phyloP scores from a whole-genome alignment of 1,139 yeast genomes.

The Geotrichum restrictum region DNA sequence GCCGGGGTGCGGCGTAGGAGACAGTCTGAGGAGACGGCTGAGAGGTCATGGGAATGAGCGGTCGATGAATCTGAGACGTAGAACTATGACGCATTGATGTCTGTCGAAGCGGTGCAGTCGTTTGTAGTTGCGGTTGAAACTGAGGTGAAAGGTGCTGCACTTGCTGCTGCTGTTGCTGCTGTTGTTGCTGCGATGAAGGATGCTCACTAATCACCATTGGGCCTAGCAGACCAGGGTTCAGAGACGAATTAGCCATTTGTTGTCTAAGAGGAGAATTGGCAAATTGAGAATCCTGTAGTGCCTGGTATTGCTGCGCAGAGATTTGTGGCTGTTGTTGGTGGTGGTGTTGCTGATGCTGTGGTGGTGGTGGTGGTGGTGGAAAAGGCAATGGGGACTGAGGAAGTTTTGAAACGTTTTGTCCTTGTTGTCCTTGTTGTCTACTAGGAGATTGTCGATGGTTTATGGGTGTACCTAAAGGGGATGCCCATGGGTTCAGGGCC shows the following conservation, averaged over 20 bases:
- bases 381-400: constrained; percentile 8
- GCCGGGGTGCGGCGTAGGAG: not conserved
- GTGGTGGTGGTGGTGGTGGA: constrained; percentile 24
- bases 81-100: constrained; percentile 18
- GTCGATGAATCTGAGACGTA: constrained; percentile 20
- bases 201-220: not conserved
- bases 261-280: constrained; percentile 11
- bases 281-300: not conserved
- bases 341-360: constrained; percentile 42
- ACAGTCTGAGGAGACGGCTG: constrained; percentile 4
- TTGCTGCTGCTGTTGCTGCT: constrained; percentile 8
- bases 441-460: constrained; percentile 6
- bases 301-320: not conserved
- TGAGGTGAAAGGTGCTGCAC: not conserved
- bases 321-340: constrained; percentile 23
- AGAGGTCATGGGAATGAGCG: constrained; percentile 1
- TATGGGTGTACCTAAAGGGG: constrained; percentile 10
- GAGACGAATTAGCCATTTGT: constrained; percentile 3
- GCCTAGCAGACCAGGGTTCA: constrained; percentile 2
- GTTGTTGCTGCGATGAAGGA: constrained; percentile 6
- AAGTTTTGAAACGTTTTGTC: constrained; percentile 1
- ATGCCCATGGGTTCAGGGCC: constrained; percentile 7
- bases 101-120: constrained; percentile 8
- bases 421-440: not conserved
- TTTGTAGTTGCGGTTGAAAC: not conserved